These are phyloP conservation scores for Luffa acutangula DNA, from an alignment of 306 rosid species.

Conservation along the genomic window DNA sequence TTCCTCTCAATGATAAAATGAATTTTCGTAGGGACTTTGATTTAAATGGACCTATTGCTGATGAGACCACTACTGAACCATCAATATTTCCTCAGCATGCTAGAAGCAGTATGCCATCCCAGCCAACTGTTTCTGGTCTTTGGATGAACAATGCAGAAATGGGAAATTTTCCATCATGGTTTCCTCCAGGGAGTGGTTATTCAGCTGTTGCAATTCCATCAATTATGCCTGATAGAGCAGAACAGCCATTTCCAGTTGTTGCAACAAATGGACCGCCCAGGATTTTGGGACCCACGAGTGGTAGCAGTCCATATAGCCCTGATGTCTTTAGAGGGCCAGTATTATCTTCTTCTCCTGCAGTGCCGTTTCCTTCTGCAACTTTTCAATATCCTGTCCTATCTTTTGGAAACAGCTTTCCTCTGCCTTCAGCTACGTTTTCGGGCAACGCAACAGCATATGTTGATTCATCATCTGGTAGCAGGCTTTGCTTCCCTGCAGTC, in stretches of 20 bases:
- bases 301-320: constrained; percentile 37
- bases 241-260: constrained; percentile 46
- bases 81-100: constrained; percentile 24
- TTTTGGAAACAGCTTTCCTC: constrained; percentile 45
- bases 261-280: constrained; percentile 50
- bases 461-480: constrained; percentile 50
- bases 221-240: constrained; percentile 47
- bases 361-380: constrained; percentile 39
- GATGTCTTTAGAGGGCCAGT: constrained; percentile 48
- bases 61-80: constrained; percentile 36
- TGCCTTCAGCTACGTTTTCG: constrained; percentile 39
- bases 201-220: constrained; percentile 52
- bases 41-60: constrained; percentile 61
- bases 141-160: constrained; percentile 40
- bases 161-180: constrained; percentile 52
- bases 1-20: constrained; percentile 24
- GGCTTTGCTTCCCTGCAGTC: constrained; percentile 48
- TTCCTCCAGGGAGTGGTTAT: constrained; percentile 49
- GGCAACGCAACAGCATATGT: constrained; percentile 35
- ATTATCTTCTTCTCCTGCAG: constrained; percentile 53
- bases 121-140: constrained; percentile 34
- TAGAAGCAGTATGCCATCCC: constrained; percentile 34
- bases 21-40: constrained; percentile 45
- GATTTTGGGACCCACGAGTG: constrained; percentile 35
- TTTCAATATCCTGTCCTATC: constrained; percentile 53